These are phyloP conservation scores for Priceomyces carsonii DNA, from an alignment of 805 yeast genomes.

Conservation along the genomic window DNA sequence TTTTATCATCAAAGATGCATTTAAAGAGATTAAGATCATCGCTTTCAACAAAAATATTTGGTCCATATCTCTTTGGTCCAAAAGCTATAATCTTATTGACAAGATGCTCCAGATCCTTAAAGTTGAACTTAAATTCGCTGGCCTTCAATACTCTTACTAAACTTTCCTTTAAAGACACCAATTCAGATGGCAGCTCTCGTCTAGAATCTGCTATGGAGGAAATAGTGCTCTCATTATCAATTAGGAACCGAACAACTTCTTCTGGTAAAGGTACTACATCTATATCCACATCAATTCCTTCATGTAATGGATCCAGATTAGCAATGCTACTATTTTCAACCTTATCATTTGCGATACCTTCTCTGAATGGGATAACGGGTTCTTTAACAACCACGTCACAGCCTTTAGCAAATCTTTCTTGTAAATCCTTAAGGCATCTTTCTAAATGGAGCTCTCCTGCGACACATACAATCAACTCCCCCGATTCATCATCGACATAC, in stretches of 20 bases:
- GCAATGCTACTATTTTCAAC: constrained; percentile 25
- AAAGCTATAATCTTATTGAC: constrained; percentile 52
- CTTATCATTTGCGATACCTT: constrained; percentile 67
- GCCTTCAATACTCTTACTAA: constrained; percentile 10
- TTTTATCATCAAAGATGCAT: constrained; percentile 21
- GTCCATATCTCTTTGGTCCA: constrained; percentile 77
- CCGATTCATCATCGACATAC: constrained; percentile 75
- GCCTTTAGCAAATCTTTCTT: constrained; percentile 84
- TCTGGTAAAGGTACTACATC: constrained; percentile 63
- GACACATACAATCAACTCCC: constrained; percentile 90
- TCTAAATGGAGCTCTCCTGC: constrained; percentile 98
- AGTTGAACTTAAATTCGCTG: constrained; percentile 17
- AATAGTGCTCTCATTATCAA: constrained; percentile 47
- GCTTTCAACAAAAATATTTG: constrained; percentile 69
- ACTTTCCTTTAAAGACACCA: constrained; percentile 7
- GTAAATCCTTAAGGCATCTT: constrained; percentile 87
- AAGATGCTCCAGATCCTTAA: constrained; percentile 18
- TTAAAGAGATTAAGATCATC: constrained; percentile 26
- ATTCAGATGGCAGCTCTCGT: constrained; percentile 1
- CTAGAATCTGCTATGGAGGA: constrained; percentile 20
- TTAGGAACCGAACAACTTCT: constrained; percentile 49
- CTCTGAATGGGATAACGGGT: constrained; percentile 94
- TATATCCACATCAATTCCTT: constrained; percentile 49
- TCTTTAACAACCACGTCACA: constrained; percentile 83
- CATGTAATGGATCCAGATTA: constrained; percentile 25